A percentile compares a stretch with the other conserved stretches of the same genome.
Conservation (phyloP, 345 rosid species). For the Linum tenue region DNA sequence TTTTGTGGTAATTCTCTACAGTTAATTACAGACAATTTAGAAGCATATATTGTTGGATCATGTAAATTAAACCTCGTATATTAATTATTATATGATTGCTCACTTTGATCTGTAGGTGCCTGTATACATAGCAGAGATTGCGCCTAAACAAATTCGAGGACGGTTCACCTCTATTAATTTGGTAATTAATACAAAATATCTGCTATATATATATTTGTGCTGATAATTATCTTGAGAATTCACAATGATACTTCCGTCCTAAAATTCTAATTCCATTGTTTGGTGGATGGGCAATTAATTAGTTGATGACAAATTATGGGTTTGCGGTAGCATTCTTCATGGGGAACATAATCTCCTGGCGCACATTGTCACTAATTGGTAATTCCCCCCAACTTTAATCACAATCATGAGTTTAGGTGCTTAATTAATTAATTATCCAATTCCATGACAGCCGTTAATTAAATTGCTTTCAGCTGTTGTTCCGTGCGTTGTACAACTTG, state of each 20-base stretch:
- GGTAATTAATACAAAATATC: constrained; percentile 20
- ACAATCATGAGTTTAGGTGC: too few relatives aligned
- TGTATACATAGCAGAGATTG: constrained; percentile 72
- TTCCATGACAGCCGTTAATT: too few relatives aligned
- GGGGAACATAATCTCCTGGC: constrained; percentile 60
- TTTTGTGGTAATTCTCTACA: constrained; percentile 49
- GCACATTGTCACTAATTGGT: constrained; percentile 58
- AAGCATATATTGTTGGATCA: too few relatives aligned
- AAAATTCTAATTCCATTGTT: background rate
- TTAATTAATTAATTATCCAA: too few relatives aligned
- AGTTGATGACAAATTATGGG: constrained; percentile 72
- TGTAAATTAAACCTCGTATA: background rate
- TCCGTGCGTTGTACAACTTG: constrained; percentile 27
- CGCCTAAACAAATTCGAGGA: constrained; percentile 69
- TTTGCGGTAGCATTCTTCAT: constrained; percentile 47
- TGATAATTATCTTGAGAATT: too few relatives aligned
- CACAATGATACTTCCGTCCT: too few relatives aligned
- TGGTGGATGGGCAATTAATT: constrained; percentile 5
- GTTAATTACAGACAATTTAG: too few relatives aligned
- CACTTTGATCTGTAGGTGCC: constrained; percentile 40
- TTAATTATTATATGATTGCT: constrained; percentile 5
- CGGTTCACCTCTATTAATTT: constrained; percentile 59
- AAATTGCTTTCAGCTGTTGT: constrained; percentile 16
- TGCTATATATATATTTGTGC: too few relatives aligned
- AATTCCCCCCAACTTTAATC: background rate